Evolutionary conservation across 345 rosid species (phyloP).

Genomic region (Brassica incana): DNA sequence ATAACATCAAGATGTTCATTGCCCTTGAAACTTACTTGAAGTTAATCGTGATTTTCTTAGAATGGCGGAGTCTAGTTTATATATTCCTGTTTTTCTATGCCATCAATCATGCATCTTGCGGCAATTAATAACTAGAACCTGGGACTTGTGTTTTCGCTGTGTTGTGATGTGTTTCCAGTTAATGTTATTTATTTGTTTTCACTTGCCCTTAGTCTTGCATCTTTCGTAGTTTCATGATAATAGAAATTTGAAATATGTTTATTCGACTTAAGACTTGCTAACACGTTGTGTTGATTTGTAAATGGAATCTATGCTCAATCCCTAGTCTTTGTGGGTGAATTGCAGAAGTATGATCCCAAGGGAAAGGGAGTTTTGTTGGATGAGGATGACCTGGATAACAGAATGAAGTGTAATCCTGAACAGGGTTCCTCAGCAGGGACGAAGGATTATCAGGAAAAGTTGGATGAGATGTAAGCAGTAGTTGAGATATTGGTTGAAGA

Average conservation of each 20-base stretch:
- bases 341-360: conserved; percentile 45
- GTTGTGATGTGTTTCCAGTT: background rate
- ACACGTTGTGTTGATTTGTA: background rate
- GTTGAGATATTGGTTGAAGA: conserved; percentile 12
- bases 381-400: conserved; percentile 28
- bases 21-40: background rate
- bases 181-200: conserved; percentile 4
- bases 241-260: background rate
- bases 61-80: background rate
- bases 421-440: conserved; percentile 30
- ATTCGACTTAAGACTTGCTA: conserved; percentile 1
- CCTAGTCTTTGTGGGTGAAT: background rate
- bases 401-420: conserved; percentile 22
- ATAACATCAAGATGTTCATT: background rate
- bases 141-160: conserved; percentile 3
- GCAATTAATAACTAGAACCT: background rate
- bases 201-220: conserved; percentile 5
- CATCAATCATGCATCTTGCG: background rate
- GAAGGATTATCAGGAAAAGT: conserved; percentile 49
- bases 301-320: background rate
- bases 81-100: background rate
- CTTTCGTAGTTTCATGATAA: background rate
- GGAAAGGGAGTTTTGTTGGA: conserved; percentile 48
- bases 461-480: conserved; percentile 67
- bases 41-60: background rate